phyloP scores from a whole-genome alignment of 140 eudicot species.

The Stevia rebaudiana region DNA sequence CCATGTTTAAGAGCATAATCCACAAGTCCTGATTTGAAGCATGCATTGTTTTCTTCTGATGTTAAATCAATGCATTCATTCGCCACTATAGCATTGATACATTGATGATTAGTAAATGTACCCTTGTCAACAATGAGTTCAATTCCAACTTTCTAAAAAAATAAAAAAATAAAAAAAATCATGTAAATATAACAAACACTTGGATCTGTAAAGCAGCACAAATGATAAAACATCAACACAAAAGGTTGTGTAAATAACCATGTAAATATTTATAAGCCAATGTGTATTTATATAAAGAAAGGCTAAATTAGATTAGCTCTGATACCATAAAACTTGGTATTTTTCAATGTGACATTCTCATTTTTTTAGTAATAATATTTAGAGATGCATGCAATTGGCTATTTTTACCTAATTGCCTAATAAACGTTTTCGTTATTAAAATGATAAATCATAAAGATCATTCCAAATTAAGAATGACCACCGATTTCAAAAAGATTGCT shows the following conservation, averaged over 20 bases:
- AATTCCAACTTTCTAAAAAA: constrained; percentile 64
- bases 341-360: background rate
- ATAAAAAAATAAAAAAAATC: constrained; percentile 1
- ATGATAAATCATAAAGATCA: background rate
- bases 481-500: background rate
- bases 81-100: constrained; percentile 38
- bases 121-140: constrained; percentile 53
- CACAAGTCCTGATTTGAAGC: constrained; percentile 55
- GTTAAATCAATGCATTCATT: constrained; percentile 36
- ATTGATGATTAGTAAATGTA: constrained; percentile 28
- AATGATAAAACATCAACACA: background rate
- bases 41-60: constrained; percentile 33
- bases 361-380: background rate
- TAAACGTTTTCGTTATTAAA: background rate
- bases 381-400: background rate
- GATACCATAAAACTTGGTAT: background rate
- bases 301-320: background rate
- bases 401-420: background rate
- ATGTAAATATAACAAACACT: constrained; percentile 12
- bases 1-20: constrained; percentile 76
- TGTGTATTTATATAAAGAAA: background rate
- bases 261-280: background rate
- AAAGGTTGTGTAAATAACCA: background rate
- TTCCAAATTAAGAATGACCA: background rate
- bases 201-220: background rate